phyloP scores from a whole-genome alignment of 1,139 yeast genomes.

The Diutina rugosa region DNA sequence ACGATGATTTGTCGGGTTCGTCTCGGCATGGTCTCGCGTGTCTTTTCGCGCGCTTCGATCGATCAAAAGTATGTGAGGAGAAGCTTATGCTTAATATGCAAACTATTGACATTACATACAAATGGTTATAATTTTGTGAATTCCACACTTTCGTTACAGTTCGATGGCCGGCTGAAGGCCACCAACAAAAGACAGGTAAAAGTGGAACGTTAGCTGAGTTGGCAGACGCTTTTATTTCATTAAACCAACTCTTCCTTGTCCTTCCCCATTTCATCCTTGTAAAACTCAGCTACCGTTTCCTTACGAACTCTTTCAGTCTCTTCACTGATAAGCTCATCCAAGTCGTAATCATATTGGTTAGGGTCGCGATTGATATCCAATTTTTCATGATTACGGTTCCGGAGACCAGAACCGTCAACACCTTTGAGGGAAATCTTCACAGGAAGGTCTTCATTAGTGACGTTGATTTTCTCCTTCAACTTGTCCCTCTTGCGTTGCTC shows the following conservation, averaged over 20 bases:
- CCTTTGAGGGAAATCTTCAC: conserved; percentile 11
- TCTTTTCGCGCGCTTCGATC: not conserved
- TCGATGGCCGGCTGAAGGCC: no score
- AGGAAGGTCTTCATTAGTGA: conserved; percentile 29
- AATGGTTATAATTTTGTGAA: no score
- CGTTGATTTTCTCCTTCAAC: conserved; percentile 17
- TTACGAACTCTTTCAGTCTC: not conserved
- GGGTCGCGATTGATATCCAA: not conserved
- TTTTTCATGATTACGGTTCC: not conserved
- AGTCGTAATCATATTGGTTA: not conserved
- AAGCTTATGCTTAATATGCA: no score
- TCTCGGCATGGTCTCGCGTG: not conserved
- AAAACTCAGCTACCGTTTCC: not conserved
- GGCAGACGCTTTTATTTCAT: not conserved
- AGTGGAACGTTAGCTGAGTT: not conserved
- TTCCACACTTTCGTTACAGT: no score
- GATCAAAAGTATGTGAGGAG: not conserved
- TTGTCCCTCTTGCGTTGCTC: not conserved
- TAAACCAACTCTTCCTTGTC: conserved; percentile 1
- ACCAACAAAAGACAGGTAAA: no score
- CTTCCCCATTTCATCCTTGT: not conserved
- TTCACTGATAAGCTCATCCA: not conserved
- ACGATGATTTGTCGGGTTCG: not conserved
- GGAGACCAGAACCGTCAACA: not conserved
- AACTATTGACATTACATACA: no score